phyloP scores from a whole-genome alignment of 176 grass and related monocot genomes.

The Otatea glauca region DNA sequence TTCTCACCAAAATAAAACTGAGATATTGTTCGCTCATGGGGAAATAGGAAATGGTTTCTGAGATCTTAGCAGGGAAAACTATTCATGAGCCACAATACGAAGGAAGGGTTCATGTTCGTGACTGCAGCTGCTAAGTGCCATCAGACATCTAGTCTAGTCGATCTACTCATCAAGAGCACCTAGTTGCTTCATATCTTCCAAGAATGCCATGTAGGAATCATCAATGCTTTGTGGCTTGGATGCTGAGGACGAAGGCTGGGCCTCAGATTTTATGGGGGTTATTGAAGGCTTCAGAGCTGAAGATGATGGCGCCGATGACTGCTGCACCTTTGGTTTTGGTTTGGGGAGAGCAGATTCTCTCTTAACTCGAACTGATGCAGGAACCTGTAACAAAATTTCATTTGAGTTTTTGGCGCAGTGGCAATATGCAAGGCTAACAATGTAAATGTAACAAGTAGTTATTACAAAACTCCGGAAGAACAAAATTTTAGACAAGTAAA shows the following conservation, averaged over 20 bases:
- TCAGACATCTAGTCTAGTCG: neutral
- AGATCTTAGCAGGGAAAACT: conserved; percentile 15
- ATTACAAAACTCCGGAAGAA: neutral
- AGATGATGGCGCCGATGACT: conserved; percentile 36
- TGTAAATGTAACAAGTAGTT: conserved; percentile 1
- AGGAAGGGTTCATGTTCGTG: neutral
- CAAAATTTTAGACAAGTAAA: neutral
- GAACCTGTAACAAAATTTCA: conserved; percentile 62
- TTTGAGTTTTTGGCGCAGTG: neutral
- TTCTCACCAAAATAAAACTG: conserved; percentile 7
- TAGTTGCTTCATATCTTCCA: conserved; percentile 94
- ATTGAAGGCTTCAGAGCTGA: conserved; percentile 48
- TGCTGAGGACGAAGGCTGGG: conserved; percentile 35
- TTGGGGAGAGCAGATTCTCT: conserved; percentile 84
- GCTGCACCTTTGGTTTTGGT: conserved; percentile 76
- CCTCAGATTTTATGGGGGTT: conserved; percentile 55
- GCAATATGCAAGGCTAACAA: neutral
- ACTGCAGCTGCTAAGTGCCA: conserved; percentile 11
- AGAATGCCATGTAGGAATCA: conserved; percentile 94
- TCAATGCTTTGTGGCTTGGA: conserved; percentile 85
- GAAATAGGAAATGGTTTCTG: conserved; percentile 18
- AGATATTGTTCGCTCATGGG: conserved; percentile 11
- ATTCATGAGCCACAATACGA: neutral
- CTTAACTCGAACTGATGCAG: conserved; percentile 92
- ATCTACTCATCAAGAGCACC: conserved; percentile 81